Evolutionary conservation across 345 rosid genomes (phyloP).

Genomic region (Populus tremula): DNA sequence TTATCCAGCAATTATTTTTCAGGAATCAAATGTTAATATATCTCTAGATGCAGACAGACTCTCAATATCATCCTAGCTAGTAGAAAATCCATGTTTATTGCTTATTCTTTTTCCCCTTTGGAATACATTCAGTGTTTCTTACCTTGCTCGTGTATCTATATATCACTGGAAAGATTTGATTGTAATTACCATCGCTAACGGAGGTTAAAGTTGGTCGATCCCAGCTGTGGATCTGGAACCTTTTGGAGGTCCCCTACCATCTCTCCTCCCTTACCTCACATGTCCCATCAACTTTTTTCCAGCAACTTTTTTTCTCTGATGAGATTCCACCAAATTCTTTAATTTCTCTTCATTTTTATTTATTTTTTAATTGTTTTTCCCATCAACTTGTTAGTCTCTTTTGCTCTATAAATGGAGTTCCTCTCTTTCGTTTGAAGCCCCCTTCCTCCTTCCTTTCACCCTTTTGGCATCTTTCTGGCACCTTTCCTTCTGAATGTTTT

Average conservation of each 20-base stretch:
- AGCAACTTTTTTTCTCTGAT: conserved; percentile 1
- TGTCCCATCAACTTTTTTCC: conserved; percentile 43
- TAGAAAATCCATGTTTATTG: too few relatives aligned
- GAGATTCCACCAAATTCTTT: conserved; percentile 27
- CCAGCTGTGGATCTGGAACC: conserved; percentile 57
- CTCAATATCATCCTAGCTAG: too few relatives aligned
- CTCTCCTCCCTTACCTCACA: conserved; percentile 32
- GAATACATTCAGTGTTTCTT: too few relatives aligned
- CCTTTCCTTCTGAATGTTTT: not conserved
- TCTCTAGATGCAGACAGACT: too few relatives aligned
- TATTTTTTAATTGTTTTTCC: not conserved
- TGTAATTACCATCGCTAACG: not conserved
- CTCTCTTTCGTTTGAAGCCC: not conserved
- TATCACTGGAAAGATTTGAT: too few relatives aligned
- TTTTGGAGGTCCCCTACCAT: conserved; percentile 7
- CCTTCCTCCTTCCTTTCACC: conserved; percentile 19
- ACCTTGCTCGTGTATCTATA: too few relatives aligned
- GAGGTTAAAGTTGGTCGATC: conserved; percentile 18
- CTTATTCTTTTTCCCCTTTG: too few relatives aligned
- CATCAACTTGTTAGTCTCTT: conserved; percentile 21
- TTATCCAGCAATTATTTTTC: too few relatives aligned
- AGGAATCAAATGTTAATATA: too few relatives aligned
- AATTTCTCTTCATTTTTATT: not conserved
- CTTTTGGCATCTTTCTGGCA: conserved; percentile 7
- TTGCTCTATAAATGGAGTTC: conserved; percentile 45